Percentiles rank a stretch among this genome's conserved stretches.
Evolutionary conservation across 805 yeast species (phyloP).

Genomic region (Spathaspora arborariae): DNA sequence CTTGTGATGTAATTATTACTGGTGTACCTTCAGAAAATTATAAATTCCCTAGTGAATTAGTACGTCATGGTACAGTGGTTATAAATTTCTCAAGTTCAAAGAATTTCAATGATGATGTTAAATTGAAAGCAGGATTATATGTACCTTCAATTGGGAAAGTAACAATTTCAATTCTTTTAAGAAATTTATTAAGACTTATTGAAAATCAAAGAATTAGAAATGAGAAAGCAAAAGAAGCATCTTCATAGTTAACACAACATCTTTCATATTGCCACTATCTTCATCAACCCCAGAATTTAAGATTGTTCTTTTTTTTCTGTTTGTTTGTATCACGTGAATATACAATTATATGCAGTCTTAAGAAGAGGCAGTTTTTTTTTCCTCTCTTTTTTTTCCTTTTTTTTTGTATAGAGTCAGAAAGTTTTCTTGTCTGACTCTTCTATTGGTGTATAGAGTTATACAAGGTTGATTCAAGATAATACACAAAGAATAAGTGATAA

Average conservation of each 20-base stretch:
- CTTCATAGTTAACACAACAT: not conserved
- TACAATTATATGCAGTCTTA: not conserved
- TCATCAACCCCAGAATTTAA: not conserved
- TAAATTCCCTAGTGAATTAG: conserved; percentile 79
- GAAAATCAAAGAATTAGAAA: conserved; percentile 50
- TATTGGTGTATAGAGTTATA: not conserved
- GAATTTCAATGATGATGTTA: conserved; percentile 81
- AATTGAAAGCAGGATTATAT: conserved; percentile 81
- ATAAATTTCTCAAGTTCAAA: conserved; percentile 86
- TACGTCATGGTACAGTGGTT: conserved; percentile 85
- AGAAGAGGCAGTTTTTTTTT: not conserved
- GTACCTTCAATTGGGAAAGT: conserved; percentile 97
- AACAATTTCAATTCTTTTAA: conserved; percentile 88
- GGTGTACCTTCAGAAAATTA: conserved; percentile 87
- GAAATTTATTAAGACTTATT: conserved; percentile 81
- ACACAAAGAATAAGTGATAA: not conserved
- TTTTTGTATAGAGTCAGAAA: not conserved
- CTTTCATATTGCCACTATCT: not conserved
- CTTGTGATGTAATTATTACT: conserved; percentile 89
- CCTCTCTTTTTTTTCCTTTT: not conserved
- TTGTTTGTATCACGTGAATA: not conserved
- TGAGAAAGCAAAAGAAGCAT: conserved; percentile 9
- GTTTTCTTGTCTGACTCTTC: not conserved
- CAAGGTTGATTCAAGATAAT: not conserved
- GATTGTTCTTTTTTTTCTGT: not conserved